Percentiles rank a stretch among this genome's conserved stretches.
Conservation (phyloP, 257 asterid genomes). For the Solanum appendiculatum region DNA sequence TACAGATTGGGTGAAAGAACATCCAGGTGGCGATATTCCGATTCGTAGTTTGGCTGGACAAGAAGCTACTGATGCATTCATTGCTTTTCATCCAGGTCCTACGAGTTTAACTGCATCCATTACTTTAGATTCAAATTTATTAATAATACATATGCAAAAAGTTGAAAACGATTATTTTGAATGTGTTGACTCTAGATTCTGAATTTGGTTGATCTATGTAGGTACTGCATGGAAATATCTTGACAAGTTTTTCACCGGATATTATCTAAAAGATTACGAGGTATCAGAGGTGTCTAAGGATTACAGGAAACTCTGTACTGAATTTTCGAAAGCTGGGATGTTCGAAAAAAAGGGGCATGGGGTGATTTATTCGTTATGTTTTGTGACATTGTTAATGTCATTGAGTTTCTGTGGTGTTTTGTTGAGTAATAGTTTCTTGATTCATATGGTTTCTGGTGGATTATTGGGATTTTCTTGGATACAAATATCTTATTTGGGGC, state of each 20-base stretch:
- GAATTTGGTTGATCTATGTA: conserved; percentile 22
- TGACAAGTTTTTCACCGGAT: conserved; percentile 30
- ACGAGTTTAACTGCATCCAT: background rate
- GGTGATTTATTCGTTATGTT: conserved; percentile 17
- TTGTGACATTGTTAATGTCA: conserved; percentile 6
- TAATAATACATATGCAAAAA: background rate
- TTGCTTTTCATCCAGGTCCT: background rate
- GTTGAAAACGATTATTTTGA: background rate
- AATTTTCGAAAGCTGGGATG: conserved; percentile 29
- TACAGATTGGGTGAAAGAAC: conserved; percentile 30
- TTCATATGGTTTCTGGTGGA: conserved; percentile 27
- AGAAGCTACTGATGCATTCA: conserved; percentile 4
- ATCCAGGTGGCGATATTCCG: conserved; percentile 36
- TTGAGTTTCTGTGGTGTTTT: conserved; percentile 22
- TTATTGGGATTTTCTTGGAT: conserved; percentile 34
- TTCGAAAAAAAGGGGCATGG: conserved; percentile 38
- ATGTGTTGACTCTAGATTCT: background rate
- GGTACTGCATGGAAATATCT: conserved; percentile 35
- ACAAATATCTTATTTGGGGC: conserved; percentile 63
- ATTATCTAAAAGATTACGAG: conserved; percentile 21
- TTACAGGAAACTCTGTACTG: conserved; percentile 19
- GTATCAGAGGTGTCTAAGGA: conserved; percentile 36
- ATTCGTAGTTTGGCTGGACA: conserved; percentile 5
- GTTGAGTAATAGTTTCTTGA: conserved; percentile 4
- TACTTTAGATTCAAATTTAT: background rate